Evolutionary conservation across 2,329 filamentous ascomycete genomes (phyloP), one percentile per base, ranked within the genome.

Genomic region (Xylariaceae sp.): DNA sequence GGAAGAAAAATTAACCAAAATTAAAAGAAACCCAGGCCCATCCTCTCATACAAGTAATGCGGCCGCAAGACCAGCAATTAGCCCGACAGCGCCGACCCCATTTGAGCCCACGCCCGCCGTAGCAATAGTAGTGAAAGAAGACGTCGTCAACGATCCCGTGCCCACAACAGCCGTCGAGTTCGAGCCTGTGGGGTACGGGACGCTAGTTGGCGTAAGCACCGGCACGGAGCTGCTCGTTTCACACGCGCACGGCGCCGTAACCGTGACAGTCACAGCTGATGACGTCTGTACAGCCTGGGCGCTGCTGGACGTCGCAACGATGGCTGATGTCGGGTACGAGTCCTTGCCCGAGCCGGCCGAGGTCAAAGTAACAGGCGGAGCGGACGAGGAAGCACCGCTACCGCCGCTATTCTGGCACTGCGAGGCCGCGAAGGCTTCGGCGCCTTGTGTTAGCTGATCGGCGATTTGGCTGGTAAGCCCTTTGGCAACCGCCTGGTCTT

Each of bases 41-140:
- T 13, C 26, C 15, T 30, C 10, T 55, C 52, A 66, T 13, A 66
- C 44, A 15, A 67, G 41, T 27, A 66, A 26, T n/a, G 62, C 53
- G 26, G 62, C 63, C 15, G 60, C 62, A 23, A 65, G 18, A 6
- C 60, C 61, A 8, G 61, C 63, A 6, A 66, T 16, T 15, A 64
- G 27, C 3, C 64, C 62, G 21, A 59, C 42, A 3, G 62, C 56
- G 3, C 63, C 65, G 8, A 60, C 57, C 2, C 54, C 59, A 24
- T 60, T 57, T 1, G 51, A 43, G 8, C 33, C 51, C 3, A 59
- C 62, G 11, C 53, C 64, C 10, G 53, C 64, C 1, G 63, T 66
- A 13, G 55, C 45, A 39, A 65, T 53, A 3, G 43, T 37, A 4
- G 60, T 42, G 1, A 51, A n/a, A 8, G 50, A 40, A 2, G 61